A percentile compares a stretch with the other conserved stretches of the same genome.
Conservation (phyloP, 805 yeast species). For the Yarrowia phangngaensis region DNA sequence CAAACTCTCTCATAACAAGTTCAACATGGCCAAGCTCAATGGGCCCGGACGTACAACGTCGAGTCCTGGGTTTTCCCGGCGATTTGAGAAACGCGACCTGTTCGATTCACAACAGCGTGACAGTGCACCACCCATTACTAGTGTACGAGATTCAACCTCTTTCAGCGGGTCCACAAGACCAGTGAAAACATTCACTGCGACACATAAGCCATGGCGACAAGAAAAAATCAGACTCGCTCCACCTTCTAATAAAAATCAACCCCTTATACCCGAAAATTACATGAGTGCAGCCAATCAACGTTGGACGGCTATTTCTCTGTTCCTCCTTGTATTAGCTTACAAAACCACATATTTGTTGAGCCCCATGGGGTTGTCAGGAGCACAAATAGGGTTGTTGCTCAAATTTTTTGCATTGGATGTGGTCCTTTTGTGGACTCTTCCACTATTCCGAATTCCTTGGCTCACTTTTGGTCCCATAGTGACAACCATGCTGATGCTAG, state of each 20-base stretch:
- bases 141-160: background rate
- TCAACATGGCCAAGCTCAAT: conserved; percentile 24
- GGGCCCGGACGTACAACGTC: conserved; percentile 20
- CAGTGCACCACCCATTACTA: conserved; percentile 20
- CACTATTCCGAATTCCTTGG: conserved; percentile 71
- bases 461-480: conserved; percentile 59
- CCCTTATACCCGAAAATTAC: conserved; percentile 56
- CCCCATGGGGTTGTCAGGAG: background rate
- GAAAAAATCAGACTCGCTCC: conserved; percentile 8
- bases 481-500: conserved; percentile 48
- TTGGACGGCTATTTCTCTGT: conserved; percentile 58
- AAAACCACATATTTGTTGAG: conserved; percentile 50
- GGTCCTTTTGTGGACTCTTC: conserved; percentile 62
- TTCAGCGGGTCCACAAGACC: background rate
- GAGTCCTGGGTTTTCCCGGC: conserved; percentile 9
- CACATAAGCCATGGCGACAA: conserved; percentile 20
- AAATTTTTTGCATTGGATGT: conserved; percentile 76
- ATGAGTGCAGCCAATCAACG: conserved; percentile 78
- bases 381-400: conserved; percentile 33
- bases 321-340: conserved; percentile 77
- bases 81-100: conserved; percentile 11
- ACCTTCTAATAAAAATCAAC: conserved; percentile 30
- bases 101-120: conserved; percentile 6
- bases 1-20: too few species aligned
- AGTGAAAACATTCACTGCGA: conserved; percentile 11